Evolutionary conservation across 345 rosid species (phyloP).

Genomic region (Moringa oleifera): DNA sequence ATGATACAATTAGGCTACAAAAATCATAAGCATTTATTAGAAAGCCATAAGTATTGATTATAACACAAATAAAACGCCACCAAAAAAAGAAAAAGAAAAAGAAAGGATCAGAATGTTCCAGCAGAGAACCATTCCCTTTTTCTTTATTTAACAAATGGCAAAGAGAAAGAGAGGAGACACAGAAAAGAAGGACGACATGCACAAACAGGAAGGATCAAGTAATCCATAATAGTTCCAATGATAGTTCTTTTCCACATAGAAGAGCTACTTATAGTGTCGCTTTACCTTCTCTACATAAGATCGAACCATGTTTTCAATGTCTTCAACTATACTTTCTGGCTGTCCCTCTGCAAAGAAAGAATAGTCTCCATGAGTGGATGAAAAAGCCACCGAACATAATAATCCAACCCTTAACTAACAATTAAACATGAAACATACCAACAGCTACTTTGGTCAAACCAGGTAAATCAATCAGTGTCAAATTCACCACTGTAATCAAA

Average conservation of each 20-base stretch:
- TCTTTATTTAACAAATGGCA: neutral
- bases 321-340: slow-evolving; percentile 77
- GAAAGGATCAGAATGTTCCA: neutral
- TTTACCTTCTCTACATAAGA: slow-evolving; percentile 87
- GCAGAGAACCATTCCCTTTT: neutral
- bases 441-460: slow-evolving; percentile 95
- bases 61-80: slow-evolving; percentile 1
- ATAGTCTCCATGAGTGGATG: neutral
- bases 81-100: neutral
- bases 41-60: slow-evolving; percentile 1
- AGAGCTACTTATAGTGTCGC: neutral
- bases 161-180: no score
- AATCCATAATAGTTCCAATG: neutral
- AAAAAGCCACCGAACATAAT: neutral
- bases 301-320: slow-evolving; percentile 89
- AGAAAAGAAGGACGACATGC: no score
- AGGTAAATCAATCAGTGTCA: slow-evolving; percentile 88
- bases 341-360: slow-evolving; percentile 73
- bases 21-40: neutral
- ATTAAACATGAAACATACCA: slow-evolving; percentile 39
- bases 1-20: slow-evolving; percentile 85
- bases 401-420: slow-evolving; percentile 2
- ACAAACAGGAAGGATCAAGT: no score
- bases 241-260: neutral
- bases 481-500: slow-evolving; percentile 75